These are phyloP conservation scores for Blastomyces silverae DNA, from an alignment of 2,329 filamentous ascomycete species.

Conservation along the genomic window DNA sequence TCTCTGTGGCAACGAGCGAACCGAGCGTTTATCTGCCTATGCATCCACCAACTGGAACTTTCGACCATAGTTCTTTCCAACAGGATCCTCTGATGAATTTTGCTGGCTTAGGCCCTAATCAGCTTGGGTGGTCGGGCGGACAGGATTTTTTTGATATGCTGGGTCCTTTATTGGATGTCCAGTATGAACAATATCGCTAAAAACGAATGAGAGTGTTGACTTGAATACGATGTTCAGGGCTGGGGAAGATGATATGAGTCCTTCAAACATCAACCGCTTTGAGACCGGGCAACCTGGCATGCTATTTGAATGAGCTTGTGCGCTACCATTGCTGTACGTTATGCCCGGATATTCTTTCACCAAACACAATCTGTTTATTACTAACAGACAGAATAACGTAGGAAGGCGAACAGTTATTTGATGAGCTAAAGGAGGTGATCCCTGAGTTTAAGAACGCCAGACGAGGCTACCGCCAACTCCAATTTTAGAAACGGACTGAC, in stretches of 20 bases:
- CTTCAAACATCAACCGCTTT: too few relatives aligned
- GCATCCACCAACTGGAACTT: conserved; percentile 11
- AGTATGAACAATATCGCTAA: conserved; percentile 23
- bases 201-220: background rate
- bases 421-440: background rate
- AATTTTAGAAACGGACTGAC: conserved; percentile 1
- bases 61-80: conserved; percentile 18
- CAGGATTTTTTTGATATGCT: conserved; percentile 25
- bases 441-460: background rate
- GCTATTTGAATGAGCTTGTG: background rate
- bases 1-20: conserved; percentile 1
- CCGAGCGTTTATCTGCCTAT: conserved; percentile 9
- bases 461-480: background rate
- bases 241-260: background rate
- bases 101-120: conserved; percentile 23
- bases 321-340: background rate
- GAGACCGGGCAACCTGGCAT: background rate
- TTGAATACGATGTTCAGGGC: too few relatives aligned
- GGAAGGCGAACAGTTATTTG: background rate
- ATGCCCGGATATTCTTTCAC: too few relatives aligned
- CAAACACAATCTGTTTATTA: background rate
- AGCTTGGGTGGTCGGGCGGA: conserved; percentile 23
- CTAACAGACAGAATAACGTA: background rate
- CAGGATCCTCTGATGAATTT: conserved; percentile 23
- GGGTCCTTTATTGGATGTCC: conserved; percentile 22